Conservation (phyloP, 371 early-diverging fungal species). For the Chytridium lagenaria region DNA sequence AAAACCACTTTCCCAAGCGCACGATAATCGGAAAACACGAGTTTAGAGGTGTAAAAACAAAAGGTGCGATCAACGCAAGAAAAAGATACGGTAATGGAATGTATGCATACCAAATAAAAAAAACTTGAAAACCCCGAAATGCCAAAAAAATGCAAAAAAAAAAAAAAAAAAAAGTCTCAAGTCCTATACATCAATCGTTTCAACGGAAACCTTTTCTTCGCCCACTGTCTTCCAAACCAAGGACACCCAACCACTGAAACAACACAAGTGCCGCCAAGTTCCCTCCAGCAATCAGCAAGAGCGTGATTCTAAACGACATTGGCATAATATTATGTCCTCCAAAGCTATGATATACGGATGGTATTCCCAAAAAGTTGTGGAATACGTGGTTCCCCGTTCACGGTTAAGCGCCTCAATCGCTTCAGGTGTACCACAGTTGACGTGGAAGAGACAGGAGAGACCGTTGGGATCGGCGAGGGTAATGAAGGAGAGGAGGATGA, state of each 20-base stretch:
- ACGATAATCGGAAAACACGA: no score
- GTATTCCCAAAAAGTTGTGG: slow-evolving; percentile 59
- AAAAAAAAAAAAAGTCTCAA: slow-evolving; percentile 8
- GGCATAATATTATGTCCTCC: slow-evolving; percentile 76
- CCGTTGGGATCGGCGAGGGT: slow-evolving; percentile 71
- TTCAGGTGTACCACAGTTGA: slow-evolving; percentile 72
- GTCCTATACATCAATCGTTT: slow-evolving; percentile 26
- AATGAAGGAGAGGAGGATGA: slow-evolving; percentile 60
- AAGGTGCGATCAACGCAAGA: no score
- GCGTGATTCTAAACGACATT: slow-evolving; percentile 62
- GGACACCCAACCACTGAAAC: slow-evolving; percentile 47
- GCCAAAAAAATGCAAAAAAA: no score
- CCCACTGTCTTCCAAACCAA: slow-evolving; percentile 42
- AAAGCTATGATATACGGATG: slow-evolving; percentile 64
- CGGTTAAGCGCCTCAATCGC: slow-evolving; percentile 51
- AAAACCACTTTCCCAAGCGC: no score
- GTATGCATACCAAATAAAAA: no score
- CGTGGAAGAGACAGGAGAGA: slow-evolving; percentile 71
- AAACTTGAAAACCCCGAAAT: no score
- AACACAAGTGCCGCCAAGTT: slow-evolving; percentile 43
- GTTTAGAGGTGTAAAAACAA: no score
- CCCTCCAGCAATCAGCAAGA: slow-evolving; percentile 47
- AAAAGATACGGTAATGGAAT: no score
- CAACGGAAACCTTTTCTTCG: slow-evolving; percentile 32
- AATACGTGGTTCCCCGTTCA: slow-evolving; percentile 50